Evolutionary conservation across 352 stramenopile species (phyloP).

Genomic region (Phytopythium montanum): DNA sequence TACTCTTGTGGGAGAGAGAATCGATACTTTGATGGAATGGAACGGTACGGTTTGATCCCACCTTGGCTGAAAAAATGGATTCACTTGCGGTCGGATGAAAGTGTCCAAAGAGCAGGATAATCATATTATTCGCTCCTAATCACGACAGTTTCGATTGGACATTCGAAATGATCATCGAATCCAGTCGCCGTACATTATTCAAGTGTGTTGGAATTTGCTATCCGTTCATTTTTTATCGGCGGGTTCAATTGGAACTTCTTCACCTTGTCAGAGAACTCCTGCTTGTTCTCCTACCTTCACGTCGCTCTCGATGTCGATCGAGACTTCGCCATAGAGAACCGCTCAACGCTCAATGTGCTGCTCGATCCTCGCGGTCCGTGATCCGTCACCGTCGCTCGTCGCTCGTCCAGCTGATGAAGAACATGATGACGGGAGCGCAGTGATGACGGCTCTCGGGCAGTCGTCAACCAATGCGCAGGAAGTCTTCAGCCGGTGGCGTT

Average conservation of each 20-base stretch:
- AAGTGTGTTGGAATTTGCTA: conserved; percentile 4
- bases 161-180: not conserved
- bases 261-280: too few species aligned
- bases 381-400: too few species aligned
- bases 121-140: not conserved
- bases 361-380: too few species aligned
- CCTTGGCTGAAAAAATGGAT: not conserved
- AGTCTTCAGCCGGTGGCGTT: too few species aligned
- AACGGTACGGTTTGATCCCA: not conserved
- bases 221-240: not conserved
- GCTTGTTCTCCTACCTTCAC: too few species aligned
- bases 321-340: too few species aligned
- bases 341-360: too few species aligned
- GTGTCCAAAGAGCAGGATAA: not conserved
- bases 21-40: not conserved
- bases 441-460: too few species aligned
- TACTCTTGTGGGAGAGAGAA: not conserved
- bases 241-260: not conserved
- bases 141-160: not conserved
- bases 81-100: not conserved
- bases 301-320: too few species aligned
- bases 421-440: too few species aligned
- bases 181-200: not conserved
- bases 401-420: too few species aligned
- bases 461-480: too few species aligned